Base-by-base conservation (phyloP, 768 basidiomycete species). In the Tulasnella sp. region DNA sequence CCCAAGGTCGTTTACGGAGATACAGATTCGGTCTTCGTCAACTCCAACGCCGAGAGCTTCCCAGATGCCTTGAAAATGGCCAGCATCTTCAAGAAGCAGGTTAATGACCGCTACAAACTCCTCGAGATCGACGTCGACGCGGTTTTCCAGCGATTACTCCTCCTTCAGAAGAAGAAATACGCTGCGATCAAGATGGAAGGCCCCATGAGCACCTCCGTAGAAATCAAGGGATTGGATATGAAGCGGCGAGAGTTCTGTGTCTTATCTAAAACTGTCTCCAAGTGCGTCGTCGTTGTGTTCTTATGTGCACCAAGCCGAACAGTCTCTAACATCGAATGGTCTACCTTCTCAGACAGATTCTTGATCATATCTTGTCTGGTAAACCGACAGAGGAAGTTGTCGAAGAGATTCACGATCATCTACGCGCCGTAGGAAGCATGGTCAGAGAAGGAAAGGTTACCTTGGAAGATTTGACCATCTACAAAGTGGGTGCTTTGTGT, bases 151-250 rank as follows among this genome's bases (percentile, higher is more conserved):
- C 82, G 96, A 0, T 77, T 99, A 43, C 73, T 99, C 1, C 79
- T 99, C 10, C 73, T 99, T 56, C 95, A 98, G 68, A 99, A 99
- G 80, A 99, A 99, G 77, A 98, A 99, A 73, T 99, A 99, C 65
- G 96, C 96, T 0, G 96, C 96, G 0, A 77, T 97, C 70, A 97
- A 96, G 73, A 83, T 97, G 43, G 90, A 93, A 66, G 89, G 92
- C 64, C 83, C 83, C 26, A 78, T 79, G 0, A 78, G 80, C 59
- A 86, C 88, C 0, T 82, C 80, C 13, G 88, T 81, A 1, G 96
- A 99, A 68, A 76, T 99, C 70, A 99, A 99, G 68, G 96, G 96
- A 71, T 75, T 99, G 23, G 96, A 99, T 73, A 98, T 99, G 96
- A 98, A 98, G 72, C 83, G 96, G 47, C 77, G 96, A 77, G 96